Conservation (phyloP, 208 protist genomes). For the Porcisia hertigi region DNA sequence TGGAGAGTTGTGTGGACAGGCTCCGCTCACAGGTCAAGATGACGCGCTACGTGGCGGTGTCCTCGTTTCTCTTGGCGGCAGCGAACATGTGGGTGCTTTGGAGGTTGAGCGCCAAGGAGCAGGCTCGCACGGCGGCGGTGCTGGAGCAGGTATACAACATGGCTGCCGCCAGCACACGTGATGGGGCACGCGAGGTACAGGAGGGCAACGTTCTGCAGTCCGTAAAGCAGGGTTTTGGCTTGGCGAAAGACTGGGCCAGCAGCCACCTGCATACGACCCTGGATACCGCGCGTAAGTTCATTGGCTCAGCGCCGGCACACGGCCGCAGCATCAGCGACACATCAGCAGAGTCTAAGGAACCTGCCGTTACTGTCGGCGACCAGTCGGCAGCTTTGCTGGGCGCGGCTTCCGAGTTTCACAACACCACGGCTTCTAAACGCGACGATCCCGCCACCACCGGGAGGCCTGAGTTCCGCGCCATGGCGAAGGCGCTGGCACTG, state of each 20-base stretch:
- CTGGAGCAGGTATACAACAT: conserved; percentile 51
- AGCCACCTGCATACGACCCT: neutral
- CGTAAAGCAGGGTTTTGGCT: conserved; percentile 11
- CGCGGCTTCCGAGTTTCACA: too few relatives aligned
- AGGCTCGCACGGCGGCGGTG: conserved; percentile 34
- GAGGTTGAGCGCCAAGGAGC: conserved; percentile 20
- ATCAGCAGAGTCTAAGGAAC: neutral
- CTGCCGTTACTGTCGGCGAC: neutral
- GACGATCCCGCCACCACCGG: neutral
- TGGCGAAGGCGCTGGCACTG: conserved; percentile 34
- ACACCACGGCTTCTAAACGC: neutral
- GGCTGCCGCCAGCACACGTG: conserved; percentile 3
- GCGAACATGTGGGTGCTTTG: conserved; percentile 38
- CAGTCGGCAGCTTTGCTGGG: neutral
- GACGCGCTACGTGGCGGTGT: conserved; percentile 39
- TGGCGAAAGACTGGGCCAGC: conserved; percentile 9
- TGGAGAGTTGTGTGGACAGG: conserved; percentile 43
- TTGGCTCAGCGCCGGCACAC: neutral
- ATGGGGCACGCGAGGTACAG: neutral
- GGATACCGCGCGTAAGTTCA: neutral
- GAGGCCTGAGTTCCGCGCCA: conserved; percentile 31
- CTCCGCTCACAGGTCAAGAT: conserved; percentile 44
- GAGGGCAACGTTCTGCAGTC: neutral
- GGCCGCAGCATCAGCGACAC: neutral
- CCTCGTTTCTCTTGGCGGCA: conserved; percentile 30